Percentiles rank a stretch among this genome's conserved stretches.
phyloP scores from a whole-genome alignment of 2,329 filamentous ascomycete genomes.

The Drechslerella coelobrocha region DNA sequence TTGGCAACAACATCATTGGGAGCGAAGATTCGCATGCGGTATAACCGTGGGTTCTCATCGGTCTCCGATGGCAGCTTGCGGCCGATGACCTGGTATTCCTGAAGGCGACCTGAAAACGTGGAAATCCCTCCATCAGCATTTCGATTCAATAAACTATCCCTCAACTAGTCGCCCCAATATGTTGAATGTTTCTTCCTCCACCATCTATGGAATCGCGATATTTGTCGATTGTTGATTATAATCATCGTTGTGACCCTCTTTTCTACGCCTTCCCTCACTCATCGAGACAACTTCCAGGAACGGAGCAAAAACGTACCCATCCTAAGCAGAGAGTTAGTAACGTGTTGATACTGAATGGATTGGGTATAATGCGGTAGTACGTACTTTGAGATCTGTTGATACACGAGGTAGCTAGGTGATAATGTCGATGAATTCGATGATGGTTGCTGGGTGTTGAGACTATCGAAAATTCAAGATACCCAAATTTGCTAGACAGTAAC shows the following conservation, averaged over 20 bases:
- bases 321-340: constrained; percentile 59
- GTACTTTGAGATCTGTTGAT: constrained; percentile 53
- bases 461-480: constrained; percentile 49
- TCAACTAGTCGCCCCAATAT: not conserved
- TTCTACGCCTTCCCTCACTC: constrained; percentile 12
- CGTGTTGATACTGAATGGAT: constrained; percentile 51
- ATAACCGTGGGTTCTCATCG: constrained; percentile 96
- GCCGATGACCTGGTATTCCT: constrained; percentile 99
- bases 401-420: constrained; percentile 34
- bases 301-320: constrained; percentile 67
- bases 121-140: constrained; percentile 56
- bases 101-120: constrained; percentile 81
- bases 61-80: constrained; percentile 97
- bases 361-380: constrained; percentile 62
- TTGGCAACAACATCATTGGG: constrained; percentile 98
- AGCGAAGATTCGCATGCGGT: constrained; percentile 99
- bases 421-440: constrained; percentile 40
- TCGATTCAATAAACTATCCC: constrained; percentile 55
- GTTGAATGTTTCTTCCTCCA: constrained; percentile 1
- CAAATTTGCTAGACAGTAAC: constrained; percentile 48
- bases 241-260: constrained; percentile 30
- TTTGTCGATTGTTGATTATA: constrained; percentile 17
- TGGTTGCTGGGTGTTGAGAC: constrained; percentile 34
- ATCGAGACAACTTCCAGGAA: not conserved
- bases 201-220: constrained; percentile 9